Evolutionary conservation across 2,329 filamentous ascomycete species (phyloP).

Genomic region (Ophiostoma tasmaniense): DNA sequence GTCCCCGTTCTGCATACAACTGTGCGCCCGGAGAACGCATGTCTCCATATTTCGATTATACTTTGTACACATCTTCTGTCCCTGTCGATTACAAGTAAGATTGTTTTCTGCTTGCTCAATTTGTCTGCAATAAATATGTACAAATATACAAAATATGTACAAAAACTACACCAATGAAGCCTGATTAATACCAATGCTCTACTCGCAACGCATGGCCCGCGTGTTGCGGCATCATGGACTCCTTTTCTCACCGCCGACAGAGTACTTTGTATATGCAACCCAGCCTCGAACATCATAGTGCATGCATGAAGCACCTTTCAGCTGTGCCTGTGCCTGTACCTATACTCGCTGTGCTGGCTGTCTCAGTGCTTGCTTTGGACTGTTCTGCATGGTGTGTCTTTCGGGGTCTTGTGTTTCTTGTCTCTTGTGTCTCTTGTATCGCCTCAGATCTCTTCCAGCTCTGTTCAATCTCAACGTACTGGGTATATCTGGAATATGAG

Average conservation of each 20-base stretch:
- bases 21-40: neutral
- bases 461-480: too few species aligned
- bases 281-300: neutral
- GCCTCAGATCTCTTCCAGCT: neutral
- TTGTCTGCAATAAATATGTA: too few species aligned
- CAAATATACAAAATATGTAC: too few species aligned
- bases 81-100: constrained; percentile 12
- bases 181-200: too few species aligned
- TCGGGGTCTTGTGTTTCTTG: too few species aligned
- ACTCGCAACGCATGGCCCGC: too few species aligned
- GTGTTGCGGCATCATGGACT: too few species aligned
- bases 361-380: neutral
- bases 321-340: neutral
- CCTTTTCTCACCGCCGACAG: neutral
- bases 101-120: neutral
- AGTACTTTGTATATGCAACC: neutral
- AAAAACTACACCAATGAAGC: too few species aligned
- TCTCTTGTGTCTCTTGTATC: neutral
- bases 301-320: constrained; percentile 6
- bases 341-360: neutral
- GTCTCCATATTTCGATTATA: neutral
- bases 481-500: too few species aligned
- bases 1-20: constrained; percentile 6
- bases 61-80: neutral
- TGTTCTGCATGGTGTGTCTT: too few species aligned